phyloP scores from a whole-genome alignment of 768 basidiomycete species.

The Suillus hirtellus region DNA sequence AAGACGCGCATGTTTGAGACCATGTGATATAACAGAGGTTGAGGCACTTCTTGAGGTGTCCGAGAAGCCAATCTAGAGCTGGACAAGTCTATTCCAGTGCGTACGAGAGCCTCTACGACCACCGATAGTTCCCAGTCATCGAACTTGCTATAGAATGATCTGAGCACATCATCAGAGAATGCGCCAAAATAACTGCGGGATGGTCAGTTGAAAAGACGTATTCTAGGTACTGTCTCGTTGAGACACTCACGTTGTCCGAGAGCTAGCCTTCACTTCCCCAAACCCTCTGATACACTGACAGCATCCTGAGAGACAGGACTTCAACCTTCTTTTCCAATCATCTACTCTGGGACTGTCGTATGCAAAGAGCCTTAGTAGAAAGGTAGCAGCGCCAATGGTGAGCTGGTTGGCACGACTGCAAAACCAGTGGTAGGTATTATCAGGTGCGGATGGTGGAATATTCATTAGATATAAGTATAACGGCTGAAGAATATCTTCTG shows the following conservation, averaged over 20 bases:
- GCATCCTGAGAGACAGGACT: slow-evolving; percentile 60
- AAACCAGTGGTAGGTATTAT: slow-evolving; percentile 72
- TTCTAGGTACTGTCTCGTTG: slow-evolving; percentile 8
- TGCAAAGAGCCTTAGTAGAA: slow-evolving; percentile 80
- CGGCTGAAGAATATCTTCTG: slow-evolving; percentile 48
- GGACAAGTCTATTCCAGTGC: slow-evolving; percentile 26
- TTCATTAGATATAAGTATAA: slow-evolving; percentile 58
- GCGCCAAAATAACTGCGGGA: slow-evolving; percentile 69
- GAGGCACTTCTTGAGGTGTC: slow-evolving; percentile 30
- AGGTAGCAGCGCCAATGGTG: slow-evolving; percentile 70
- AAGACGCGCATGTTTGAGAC: slow-evolving; percentile 63
- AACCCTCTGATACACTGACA: slow-evolving; percentile 69
- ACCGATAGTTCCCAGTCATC: slow-evolving; percentile 64
- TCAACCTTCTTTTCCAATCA: slow-evolving; percentile 61
- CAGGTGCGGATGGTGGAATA: slow-evolving; percentile 37
- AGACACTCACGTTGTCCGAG: slow-evolving; percentile 70
- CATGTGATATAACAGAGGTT: slow-evolving; percentile 61
- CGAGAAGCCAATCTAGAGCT: slow-evolving; percentile 8
- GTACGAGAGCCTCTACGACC: slow-evolving; percentile 49
- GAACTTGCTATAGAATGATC: slow-evolving; percentile 61
- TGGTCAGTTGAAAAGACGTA: slow-evolving; percentile 18
- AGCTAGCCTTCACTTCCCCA: slow-evolving; percentile 61
- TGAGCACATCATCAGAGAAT: slow-evolving; percentile 51
- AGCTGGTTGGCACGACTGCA: slow-evolving; percentile 61
- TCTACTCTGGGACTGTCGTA: slow-evolving; percentile 62